These are phyloP conservation scores for Hyphopichia pseudoburtonii DNA, from an alignment of 1,139 yeast genomes.

Conservation along the genomic window DNA sequence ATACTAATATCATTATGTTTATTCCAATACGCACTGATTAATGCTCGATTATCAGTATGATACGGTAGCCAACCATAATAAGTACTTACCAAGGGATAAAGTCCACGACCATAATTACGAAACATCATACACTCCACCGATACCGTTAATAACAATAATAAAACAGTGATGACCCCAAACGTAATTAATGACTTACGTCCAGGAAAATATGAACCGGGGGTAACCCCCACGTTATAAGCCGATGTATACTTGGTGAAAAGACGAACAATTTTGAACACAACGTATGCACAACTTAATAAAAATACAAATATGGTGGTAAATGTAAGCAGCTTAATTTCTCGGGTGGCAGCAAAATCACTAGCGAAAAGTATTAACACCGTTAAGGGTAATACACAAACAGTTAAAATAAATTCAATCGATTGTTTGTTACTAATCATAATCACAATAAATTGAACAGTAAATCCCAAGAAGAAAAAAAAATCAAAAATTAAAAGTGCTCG, in stretches of 20 bases:
- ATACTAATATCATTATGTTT: conserved; percentile 1
- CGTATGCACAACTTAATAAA: conserved; percentile 48
- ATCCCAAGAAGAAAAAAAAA: conserved; percentile 53
- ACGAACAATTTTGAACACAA: conserved; percentile 49
- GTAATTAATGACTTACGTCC: conserved; percentile 49
- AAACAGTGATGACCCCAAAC: conserved; percentile 48
- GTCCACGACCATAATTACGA: conserved; percentile 41
- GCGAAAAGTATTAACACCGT: conserved; percentile 40
- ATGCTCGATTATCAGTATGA: conserved; percentile 1
- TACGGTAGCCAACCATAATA: conserved; percentile 23
- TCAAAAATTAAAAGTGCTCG: conserved; percentile 45
- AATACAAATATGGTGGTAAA: conserved; percentile 30
- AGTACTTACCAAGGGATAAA: conserved; percentile 28
- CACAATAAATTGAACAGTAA: conserved; percentile 53
- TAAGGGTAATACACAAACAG: conserved; percentile 49
- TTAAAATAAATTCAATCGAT: conserved; percentile 50
- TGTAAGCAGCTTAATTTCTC: conserved; percentile 35
- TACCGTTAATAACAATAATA: conserved; percentile 39
- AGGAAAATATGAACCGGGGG: conserved; percentile 41
- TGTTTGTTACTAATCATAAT: conserved; percentile 41
- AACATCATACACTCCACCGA: conserved; percentile 35
- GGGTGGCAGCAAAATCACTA: conserved; percentile 39
- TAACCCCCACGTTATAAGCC: conserved; percentile 19
- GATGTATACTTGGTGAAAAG: conserved; percentile 45
- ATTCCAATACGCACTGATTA: background rate